Conservation (phyloP, 2,329 filamentous ascomycete species). For the Trichoderma breve region DNA sequence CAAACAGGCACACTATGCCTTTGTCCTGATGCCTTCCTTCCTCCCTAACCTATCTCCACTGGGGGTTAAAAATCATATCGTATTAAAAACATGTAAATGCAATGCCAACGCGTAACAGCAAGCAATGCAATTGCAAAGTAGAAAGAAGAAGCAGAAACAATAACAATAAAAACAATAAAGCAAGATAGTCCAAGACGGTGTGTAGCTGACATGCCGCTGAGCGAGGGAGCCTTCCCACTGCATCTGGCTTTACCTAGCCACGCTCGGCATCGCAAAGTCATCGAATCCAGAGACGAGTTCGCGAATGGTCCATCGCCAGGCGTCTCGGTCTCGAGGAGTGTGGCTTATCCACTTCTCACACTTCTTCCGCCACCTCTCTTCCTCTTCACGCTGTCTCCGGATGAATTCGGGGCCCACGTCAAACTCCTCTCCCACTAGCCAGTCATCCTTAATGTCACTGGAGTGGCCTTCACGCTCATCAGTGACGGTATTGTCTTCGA, state of each 20-base stretch:
- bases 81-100: slow-evolving; percentile 8
- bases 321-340: slow-evolving; percentile 53
- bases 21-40: background rate
- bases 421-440: slow-evolving; percentile 92
- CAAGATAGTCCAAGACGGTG: background rate
- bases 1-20: background rate
- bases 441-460: slow-evolving; percentile 69
- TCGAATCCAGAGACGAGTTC: slow-evolving; percentile 53
- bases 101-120: background rate
- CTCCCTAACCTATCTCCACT: background rate
- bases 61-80: background rate
- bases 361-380: slow-evolving; percentile 85
- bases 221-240: background rate
- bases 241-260: background rate
- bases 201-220: background rate
- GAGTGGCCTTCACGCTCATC: slow-evolving; percentile 51
- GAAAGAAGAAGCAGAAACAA: background rate
- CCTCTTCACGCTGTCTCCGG: slow-evolving; percentile 82
- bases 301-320: slow-evolving; percentile 76
- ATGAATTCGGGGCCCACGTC: slow-evolving; percentile 96
- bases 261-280: slow-evolving; percentile 35
- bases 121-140: slow-evolving; percentile 1
- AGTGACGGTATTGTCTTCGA: slow-evolving; percentile 65
- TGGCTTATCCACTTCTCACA: slow-evolving; percentile 79
- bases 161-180: background rate